phyloP scores from a whole-genome alignment of 164 flowering plant species.

The Nelumbo lutea region DNA sequence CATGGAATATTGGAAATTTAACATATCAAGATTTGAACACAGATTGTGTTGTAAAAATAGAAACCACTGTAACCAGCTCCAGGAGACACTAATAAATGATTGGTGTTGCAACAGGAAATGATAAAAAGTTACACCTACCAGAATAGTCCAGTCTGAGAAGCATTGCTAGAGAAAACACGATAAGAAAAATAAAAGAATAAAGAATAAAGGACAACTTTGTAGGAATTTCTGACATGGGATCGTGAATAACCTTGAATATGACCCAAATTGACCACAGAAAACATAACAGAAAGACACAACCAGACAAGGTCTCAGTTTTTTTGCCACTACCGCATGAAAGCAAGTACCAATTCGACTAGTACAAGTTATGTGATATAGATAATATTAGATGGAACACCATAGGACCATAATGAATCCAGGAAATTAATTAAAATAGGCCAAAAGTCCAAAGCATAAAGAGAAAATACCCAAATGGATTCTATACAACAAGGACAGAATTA shows the following conservation, averaged over 20 bases:
- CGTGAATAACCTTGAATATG: not conserved
- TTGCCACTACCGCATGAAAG: not conserved
- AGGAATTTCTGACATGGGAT: not conserved
- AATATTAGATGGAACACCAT: not conserved
- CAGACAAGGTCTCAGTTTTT: not conserved
- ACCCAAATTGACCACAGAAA: not conserved
- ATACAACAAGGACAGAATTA: not conserved
- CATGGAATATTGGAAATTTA: slow-evolving; percentile 6
- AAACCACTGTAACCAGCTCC: not conserved
- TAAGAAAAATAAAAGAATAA: not conserved
- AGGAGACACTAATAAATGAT: not conserved
- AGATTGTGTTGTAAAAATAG: not conserved
- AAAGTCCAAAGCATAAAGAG: not conserved
- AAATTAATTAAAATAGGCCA: not conserved
- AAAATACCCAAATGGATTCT: slow-evolving; percentile 4
- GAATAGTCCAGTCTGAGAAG: not conserved
- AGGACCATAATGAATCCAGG: not conserved
- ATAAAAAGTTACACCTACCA: not conserved
- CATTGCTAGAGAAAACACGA: not conserved
- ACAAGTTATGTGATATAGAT: slow-evolving; percentile 1
- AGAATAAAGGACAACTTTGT: not conserved
- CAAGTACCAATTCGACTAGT: not conserved
- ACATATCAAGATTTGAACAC: not conserved
- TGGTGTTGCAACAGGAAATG: not conserved
- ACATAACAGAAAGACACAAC: not conserved